These are phyloP conservation scores for Leucocoprinus leucothites DNA, from an alignment of 768 basidiomycete species.

Conservation along the genomic window DNA sequence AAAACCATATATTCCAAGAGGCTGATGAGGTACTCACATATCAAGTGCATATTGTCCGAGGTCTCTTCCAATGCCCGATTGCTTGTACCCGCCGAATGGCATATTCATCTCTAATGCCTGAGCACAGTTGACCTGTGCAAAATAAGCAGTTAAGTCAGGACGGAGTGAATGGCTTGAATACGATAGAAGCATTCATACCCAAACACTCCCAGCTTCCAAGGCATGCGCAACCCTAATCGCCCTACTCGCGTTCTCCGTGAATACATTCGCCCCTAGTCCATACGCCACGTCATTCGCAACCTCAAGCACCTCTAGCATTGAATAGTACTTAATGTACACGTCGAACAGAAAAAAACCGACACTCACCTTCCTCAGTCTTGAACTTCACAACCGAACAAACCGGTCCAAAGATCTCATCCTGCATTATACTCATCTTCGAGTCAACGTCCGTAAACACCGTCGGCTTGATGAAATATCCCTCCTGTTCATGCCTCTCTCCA, in stretches of 20 bases:
- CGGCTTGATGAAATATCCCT: constrained; percentile 66
- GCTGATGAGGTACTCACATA: constrained; percentile 33
- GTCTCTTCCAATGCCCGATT: constrained; percentile 69
- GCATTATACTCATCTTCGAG: constrained; percentile 71
- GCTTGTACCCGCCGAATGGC: constrained; percentile 75
- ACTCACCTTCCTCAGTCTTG: constrained; percentile 48
- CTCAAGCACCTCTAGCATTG: constrained; percentile 38
- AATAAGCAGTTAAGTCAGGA: constrained; percentile 75
- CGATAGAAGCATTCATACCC: constrained; percentile 36
- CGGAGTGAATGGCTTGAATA: constrained; percentile 56
- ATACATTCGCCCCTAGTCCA: constrained; percentile 79
- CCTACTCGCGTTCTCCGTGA: constrained; percentile 64
- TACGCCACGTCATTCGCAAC: constrained; percentile 77
- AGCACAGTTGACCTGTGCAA: constrained; percentile 48
- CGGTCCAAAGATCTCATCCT: constrained; percentile 80
- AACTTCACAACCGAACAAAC: constrained; percentile 79
- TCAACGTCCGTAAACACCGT: constrained; percentile 72
- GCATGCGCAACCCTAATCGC: constrained; percentile 62
- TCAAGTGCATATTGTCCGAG: constrained; percentile 61
- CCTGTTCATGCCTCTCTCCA: constrained; percentile 50
- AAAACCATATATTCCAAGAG: neutral
- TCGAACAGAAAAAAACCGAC: neutral
- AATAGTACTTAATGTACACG: neutral
- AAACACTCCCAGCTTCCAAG: constrained; percentile 69
- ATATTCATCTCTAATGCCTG: constrained; percentile 44